phyloP scores from a whole-genome alignment of 441 rosid species.

The Pelargonium australe region DNA sequence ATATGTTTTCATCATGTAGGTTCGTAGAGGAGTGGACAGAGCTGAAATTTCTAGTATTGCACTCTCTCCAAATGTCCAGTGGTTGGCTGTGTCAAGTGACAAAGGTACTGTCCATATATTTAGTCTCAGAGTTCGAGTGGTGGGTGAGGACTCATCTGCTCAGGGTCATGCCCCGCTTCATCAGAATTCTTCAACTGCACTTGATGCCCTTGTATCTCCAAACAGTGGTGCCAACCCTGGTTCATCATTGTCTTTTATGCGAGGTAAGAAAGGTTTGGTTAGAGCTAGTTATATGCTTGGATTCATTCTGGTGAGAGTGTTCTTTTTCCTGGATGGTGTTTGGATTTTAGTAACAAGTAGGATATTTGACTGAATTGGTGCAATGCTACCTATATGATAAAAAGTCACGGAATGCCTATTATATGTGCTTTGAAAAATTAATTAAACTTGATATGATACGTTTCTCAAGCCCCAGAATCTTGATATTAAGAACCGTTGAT shows the following conservation, averaged over 20 bases:
- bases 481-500: too few relatives aligned
- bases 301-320: background rate
- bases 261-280: constrained; percentile 43
- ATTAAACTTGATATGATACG: too few relatives aligned
- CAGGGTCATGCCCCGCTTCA: constrained; percentile 38
- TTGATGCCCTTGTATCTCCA: constrained; percentile 62
- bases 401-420: too few relatives aligned
- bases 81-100: constrained; percentile 86
- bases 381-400: too few relatives aligned
- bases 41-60: constrained; percentile 80
- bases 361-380: too few relatives aligned
- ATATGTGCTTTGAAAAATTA: too few relatives aligned
- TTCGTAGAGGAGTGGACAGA: constrained; percentile 79
- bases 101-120: constrained; percentile 84
- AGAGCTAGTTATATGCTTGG: background rate
- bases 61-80: constrained; percentile 66
- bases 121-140: constrained; percentile 76
- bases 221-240: constrained; percentile 66
- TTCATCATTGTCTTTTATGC: constrained; percentile 80
- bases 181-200: constrained; percentile 60
- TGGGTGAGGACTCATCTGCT: constrained; percentile 53
- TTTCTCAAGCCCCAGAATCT: too few relatives aligned
- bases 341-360: too few relatives aligned
- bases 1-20: constrained; percentile 36
- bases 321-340: too few relatives aligned